phyloP scores from a whole-genome alignment of 345 rosid species.

The Noccaea bulbosa region DNA sequence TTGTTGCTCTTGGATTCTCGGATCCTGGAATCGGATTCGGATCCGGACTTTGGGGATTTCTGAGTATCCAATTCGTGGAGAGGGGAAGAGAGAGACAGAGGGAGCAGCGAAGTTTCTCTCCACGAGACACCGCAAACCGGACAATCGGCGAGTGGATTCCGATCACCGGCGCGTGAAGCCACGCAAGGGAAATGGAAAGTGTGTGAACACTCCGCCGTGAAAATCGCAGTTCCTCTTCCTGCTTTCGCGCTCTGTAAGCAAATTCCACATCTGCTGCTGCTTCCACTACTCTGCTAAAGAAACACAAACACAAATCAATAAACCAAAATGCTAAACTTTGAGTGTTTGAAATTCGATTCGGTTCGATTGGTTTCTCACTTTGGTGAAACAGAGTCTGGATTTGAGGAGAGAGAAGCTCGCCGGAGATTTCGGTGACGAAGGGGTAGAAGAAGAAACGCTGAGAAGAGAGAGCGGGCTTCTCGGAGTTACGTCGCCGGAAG shows the following conservation, averaged over 20 bases:
- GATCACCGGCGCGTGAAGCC: slow-evolving; percentile 52
- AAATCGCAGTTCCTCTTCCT: slow-evolving; percentile 80
- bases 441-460: slow-evolving; percentile 47
- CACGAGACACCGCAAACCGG: slow-evolving; percentile 74
- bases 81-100: slow-evolving; percentile 38
- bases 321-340: not conserved
- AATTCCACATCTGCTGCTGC: slow-evolving; percentile 63
- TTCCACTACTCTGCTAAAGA: slow-evolving; percentile 40
- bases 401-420: slow-evolving; percentile 74
- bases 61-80: slow-evolving; percentile 22
- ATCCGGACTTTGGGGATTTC: slow-evolving; percentile 31
- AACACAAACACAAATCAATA: not conserved
- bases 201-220: slow-evolving; percentile 89
- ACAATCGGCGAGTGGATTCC: slow-evolving; percentile 51
- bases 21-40: slow-evolving; percentile 38
- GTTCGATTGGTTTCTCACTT: slow-evolving; percentile 45
- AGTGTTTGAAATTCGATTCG: not conserved
- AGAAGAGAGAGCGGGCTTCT: slow-evolving; percentile 52
- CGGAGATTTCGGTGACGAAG: slow-evolving; percentile 77
- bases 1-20: slow-evolving; percentile 40
- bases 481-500: slow-evolving; percentile 41
- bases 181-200: slow-evolving; percentile 81
- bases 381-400: slow-evolving; percentile 65
- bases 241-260: slow-evolving; percentile 68
- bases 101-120: slow-evolving; percentile 60